phyloP scores from a whole-genome alignment of 2,329 filamentous ascomycete genomes.

The Ilyonectria robusta region DNA sequence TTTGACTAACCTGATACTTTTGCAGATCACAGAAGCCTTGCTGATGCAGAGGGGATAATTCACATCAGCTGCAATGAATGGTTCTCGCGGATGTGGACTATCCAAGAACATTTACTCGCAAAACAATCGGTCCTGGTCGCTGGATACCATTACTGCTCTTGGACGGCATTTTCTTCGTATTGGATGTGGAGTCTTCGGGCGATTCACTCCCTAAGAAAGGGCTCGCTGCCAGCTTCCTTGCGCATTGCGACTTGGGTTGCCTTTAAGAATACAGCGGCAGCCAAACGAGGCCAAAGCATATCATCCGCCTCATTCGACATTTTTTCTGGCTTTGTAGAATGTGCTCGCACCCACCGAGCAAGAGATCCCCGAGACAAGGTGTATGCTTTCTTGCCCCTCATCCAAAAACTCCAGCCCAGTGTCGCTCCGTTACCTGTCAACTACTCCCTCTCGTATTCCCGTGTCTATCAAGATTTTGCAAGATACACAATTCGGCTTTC shows the following conservation, averaged over 20 bases:
- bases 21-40: constrained; percentile 20
- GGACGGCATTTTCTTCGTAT: constrained; percentile 34
- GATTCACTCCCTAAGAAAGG: constrained; percentile 24
- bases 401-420: constrained; percentile 30
- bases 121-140: constrained; percentile 27
- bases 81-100: constrained; percentile 41
- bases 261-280: constrained; percentile 31
- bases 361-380: constrained; percentile 35
- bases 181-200: constrained; percentile 36
- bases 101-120: constrained; percentile 36
- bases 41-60: constrained; percentile 31
- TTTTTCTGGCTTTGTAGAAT: constrained; percentile 33
- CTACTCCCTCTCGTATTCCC: constrained; percentile 28
- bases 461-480: constrained; percentile 33
- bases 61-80: constrained; percentile 34
- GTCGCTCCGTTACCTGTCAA: constrained; percentile 27
- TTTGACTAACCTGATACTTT: background rate
- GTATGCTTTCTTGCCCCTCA: constrained; percentile 33
- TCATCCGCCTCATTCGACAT: constrained; percentile 28
- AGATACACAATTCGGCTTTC: constrained; percentile 30
- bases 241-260: constrained; percentile 33
- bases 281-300: constrained; percentile 17
- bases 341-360: constrained; percentile 30
- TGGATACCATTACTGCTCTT: constrained; percentile 27
- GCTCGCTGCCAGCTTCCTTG: constrained; percentile 24